phyloP scores from a whole-genome alignment of 202 grass and related monocot genomes.

The Schoenoplectus triqueter region DNA sequence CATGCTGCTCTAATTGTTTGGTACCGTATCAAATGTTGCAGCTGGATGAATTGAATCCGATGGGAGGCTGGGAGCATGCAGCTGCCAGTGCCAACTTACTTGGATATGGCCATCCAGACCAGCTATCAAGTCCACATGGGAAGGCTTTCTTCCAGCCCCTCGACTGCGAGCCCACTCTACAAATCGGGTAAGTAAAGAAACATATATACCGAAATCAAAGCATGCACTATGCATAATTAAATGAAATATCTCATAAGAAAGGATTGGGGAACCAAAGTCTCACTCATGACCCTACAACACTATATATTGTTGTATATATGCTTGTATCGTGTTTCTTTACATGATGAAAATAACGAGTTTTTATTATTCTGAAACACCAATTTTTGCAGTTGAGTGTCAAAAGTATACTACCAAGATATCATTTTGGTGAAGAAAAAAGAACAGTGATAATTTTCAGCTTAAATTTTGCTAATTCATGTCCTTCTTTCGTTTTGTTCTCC shows the following conservation, averaged over 20 bases:
- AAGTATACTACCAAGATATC: neutral
- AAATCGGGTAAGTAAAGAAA: conserved; percentile 60
- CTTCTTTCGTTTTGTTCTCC: neutral
- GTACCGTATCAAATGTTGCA: conserved; percentile 41
- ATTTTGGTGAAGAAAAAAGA: neutral
- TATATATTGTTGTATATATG: too few relatives aligned
- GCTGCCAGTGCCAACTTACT: conserved; percentile 53
- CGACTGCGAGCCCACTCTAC: conserved; percentile 74
- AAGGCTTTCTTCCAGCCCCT: conserved; percentile 88
- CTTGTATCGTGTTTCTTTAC: too few relatives aligned
- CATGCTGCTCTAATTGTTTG: neutral
- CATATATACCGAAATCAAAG: neutral
- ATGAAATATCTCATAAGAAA: too few relatives aligned
- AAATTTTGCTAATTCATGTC: conserved; percentile 10
- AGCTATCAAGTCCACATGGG: conserved; percentile 43
- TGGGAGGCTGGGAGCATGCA: conserved; percentile 67
- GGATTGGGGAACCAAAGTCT: too few relatives aligned
- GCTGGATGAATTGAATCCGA: conserved; percentile 74
- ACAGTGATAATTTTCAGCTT: neutral
- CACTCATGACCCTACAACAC: too few relatives aligned
- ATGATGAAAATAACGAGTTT: too few relatives aligned
- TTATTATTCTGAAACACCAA: too few relatives aligned
- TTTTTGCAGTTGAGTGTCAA: too few relatives aligned
- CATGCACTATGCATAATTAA: too few relatives aligned
- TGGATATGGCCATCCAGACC: conserved; percentile 59